Conservation (phyloP, 1,284 basidiomycete genomes). For the Fistulina hepatica region DNA sequence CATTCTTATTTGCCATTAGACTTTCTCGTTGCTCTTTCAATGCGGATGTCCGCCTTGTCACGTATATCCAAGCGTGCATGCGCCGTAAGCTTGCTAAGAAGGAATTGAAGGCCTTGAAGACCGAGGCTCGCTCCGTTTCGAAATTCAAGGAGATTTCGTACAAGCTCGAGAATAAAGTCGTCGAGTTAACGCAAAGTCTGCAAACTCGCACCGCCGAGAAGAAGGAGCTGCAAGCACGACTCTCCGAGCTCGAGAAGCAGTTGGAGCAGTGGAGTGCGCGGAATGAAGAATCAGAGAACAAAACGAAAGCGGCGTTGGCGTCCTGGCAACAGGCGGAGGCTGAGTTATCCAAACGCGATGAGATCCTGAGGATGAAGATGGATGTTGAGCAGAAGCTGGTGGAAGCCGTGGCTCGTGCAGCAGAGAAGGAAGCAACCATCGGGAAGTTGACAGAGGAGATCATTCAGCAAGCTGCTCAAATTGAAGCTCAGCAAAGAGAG, state of each 20-base stretch:
- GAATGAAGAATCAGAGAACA: conserved; percentile 82
- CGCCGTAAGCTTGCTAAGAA: conserved; percentile 83
- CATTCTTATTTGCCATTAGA: conserved; percentile 29
- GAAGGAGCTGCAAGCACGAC: conserved; percentile 71
- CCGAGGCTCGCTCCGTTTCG: conserved; percentile 92
- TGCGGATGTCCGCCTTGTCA: conserved; percentile 61
- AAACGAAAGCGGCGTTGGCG: conserved; percentile 64
- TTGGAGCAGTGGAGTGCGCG: conserved; percentile 77
- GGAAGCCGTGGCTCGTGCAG: conserved; percentile 62
- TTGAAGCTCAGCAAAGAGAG: conserved; percentile 72
- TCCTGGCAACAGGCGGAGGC: conserved; percentile 67
- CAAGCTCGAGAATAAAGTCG: conserved; percentile 97
- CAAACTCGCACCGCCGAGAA: conserved; percentile 90
- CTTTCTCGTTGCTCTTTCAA: conserved; percentile 55
- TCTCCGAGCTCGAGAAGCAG: conserved; percentile 77
- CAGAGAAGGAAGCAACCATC: conserved; percentile 81
- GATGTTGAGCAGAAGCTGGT: conserved; percentile 79
- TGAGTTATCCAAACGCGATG: conserved; percentile 67
- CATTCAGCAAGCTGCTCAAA: conserved; percentile 57
- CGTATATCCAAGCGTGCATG: conserved; percentile 87
- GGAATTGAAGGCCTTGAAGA: conserved; percentile 73
- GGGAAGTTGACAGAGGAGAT: conserved; percentile 74
- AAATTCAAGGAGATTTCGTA: conserved; percentile 99
- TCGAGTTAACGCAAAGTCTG: conserved; percentile 94
- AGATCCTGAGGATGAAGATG: conserved; percentile 66